Evolutionary conservation across 2,329 filamentous ascomycete species (phyloP).

Genomic region (Penicillium concentricum): DNA sequence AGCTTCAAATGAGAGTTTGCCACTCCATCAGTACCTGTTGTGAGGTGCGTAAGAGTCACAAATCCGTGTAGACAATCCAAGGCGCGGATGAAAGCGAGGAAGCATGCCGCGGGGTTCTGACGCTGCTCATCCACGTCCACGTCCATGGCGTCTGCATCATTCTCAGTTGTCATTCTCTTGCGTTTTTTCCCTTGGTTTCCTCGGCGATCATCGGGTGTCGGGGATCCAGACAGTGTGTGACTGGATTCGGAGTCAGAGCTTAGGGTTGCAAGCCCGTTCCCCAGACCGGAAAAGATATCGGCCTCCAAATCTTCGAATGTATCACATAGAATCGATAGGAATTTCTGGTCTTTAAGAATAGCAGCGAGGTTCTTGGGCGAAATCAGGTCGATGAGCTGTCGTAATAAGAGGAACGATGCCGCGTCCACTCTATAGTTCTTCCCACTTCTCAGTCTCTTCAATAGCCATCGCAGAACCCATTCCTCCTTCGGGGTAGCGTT

Average conservation of each 20-base stretch:
- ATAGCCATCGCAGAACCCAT: slow-evolving; percentile 66
- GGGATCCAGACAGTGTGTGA: slow-evolving; percentile 32
- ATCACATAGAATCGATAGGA: slow-evolving; percentile 65
- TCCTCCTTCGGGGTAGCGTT: slow-evolving; percentile 54
- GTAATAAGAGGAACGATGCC: slow-evolving; percentile 55
- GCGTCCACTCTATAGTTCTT: slow-evolving; percentile 45
- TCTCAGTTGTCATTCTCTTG: slow-evolving; percentile 33
- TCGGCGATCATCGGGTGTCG: slow-evolving; percentile 20
- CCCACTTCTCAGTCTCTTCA: slow-evolving; percentile 56
- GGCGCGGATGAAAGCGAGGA: slow-evolving; percentile 34
- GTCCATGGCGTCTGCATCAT: slow-evolving; percentile 30
- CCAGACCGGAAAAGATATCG: slow-evolving; percentile 28
- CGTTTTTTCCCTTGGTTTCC: slow-evolving; percentile 38
- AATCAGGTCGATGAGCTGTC: slow-evolving; percentile 67
- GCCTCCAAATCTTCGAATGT: slow-evolving; percentile 58
- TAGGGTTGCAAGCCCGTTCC: slow-evolving; percentile 23
- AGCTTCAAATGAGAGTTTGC: slow-evolving; percentile 43
- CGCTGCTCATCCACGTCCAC: slow-evolving; percentile 31
- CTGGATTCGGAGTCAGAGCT: slow-evolving; percentile 38
- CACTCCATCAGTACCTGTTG: slow-evolving; percentile 28
- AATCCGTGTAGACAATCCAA: slow-evolving; percentile 38
- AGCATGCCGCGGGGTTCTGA: slow-evolving; percentile 32
- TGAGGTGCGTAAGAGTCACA: slow-evolving; percentile 28
- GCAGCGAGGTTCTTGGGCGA: slow-evolving; percentile 68
- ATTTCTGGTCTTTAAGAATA: slow-evolving; percentile 68